These are phyloP conservation scores for Trichoderma parareesei DNA, from an alignment of 495 filamentous ascomycete species.

Conservation along the genomic window DNA sequence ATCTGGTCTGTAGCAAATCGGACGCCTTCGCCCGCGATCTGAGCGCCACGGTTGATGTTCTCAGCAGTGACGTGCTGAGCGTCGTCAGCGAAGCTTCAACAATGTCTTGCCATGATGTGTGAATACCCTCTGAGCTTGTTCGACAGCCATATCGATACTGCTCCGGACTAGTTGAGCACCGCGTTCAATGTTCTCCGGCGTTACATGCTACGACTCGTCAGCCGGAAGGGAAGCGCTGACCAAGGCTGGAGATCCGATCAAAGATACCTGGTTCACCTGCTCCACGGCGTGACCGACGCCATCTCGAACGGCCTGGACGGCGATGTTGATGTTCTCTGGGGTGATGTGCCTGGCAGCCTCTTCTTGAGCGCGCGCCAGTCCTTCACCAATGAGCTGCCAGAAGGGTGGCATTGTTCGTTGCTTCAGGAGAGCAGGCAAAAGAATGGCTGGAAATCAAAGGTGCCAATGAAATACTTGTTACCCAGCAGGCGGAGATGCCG, in stretches of 20 bases:
- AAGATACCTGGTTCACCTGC: background rate
- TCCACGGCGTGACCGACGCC: background rate
- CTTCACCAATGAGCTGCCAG: background rate
- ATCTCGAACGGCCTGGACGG: background rate
- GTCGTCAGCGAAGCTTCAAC: background rate
- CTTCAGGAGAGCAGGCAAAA: no score
- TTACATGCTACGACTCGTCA: no score
- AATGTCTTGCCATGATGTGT: background rate
- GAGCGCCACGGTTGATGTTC: background rate
- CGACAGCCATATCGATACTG: no score
- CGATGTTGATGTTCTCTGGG: background rate
- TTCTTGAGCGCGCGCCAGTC: background rate
- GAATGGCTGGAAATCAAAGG: no score
- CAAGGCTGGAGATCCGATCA: background rate
- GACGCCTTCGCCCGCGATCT: background rate
- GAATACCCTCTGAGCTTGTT: no score
- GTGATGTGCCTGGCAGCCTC: background rate
- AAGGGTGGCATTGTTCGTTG: no score
- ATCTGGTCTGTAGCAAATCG: background rate
- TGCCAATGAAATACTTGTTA: no score
- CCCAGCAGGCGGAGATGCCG: no score
- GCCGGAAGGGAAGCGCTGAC: no score
- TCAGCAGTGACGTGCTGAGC: background rate
- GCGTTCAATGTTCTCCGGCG: no score
- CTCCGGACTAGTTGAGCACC: no score